These are phyloP conservation scores for Penicillium sclerotigenum DNA, from an alignment of 2,329 filamentous ascomycete genomes.

Conservation along the genomic window DNA sequence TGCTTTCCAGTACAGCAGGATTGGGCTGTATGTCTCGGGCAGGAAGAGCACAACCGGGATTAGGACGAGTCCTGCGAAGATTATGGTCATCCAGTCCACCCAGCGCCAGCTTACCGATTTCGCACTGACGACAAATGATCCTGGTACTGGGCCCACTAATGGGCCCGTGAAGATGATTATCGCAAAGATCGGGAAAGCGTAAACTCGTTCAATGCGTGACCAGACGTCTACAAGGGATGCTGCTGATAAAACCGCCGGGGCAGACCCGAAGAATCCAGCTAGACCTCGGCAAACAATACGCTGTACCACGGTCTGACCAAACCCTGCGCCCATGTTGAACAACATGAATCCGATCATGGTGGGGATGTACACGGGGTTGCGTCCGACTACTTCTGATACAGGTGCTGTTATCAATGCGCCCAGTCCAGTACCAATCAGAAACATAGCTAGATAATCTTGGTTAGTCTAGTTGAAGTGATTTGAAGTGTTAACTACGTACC, in stretches of 20 bases:
- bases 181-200: constrained; percentile 50
- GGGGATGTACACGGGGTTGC: constrained; percentile 51
- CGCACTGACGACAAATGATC: constrained; percentile 44
- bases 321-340: constrained; percentile 49
- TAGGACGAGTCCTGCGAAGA: constrained; percentile 36
- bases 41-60: constrained; percentile 43
- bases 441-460: constrained; percentile 27
- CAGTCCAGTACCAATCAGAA: constrained; percentile 48
- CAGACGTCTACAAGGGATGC: constrained; percentile 48
- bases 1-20: constrained; percentile 48
- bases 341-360: constrained; percentile 45
- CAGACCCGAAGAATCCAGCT: constrained; percentile 48
- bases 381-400: constrained; percentile 47
- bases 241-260: constrained; percentile 44
- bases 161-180: constrained; percentile 43
- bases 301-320: constrained; percentile 48
- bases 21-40: constrained; percentile 51
- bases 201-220: constrained; percentile 46
- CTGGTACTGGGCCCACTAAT: constrained; percentile 43
- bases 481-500: constrained; percentile 42
- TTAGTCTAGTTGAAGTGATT: background rate
- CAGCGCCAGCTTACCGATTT: constrained; percentile 46
- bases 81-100: constrained; percentile 46
- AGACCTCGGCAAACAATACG: constrained; percentile 51
- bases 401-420: constrained; percentile 50